Evolutionary conservation across 2,329 filamentous ascomycete species (phyloP).

Genomic region (Scytalidium sp.): DNA sequence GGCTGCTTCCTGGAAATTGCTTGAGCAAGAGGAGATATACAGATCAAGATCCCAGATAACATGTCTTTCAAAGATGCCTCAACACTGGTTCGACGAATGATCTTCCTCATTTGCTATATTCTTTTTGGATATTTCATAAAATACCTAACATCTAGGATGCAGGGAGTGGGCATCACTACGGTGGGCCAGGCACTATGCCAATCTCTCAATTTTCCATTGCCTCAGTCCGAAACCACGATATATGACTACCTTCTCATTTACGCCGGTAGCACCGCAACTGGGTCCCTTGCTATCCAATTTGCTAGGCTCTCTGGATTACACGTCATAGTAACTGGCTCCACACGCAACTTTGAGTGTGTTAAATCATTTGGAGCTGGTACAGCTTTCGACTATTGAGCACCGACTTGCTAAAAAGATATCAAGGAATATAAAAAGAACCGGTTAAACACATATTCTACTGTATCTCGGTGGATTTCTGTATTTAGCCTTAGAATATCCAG

Average conservation of each 20-base stretch:
- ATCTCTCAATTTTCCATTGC: slow-evolving; percentile 14
- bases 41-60: slow-evolving; percentile 41
- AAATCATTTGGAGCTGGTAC: slow-evolving; percentile 44
- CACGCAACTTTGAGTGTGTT: slow-evolving; percentile 45
- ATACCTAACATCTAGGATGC: too few species aligned
- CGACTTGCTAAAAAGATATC: slow-evolving; percentile 42
- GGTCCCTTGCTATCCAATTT: slow-evolving; percentile 40
- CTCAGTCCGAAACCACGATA: slow-evolving; percentile 27
- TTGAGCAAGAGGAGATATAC: slow-evolving; percentile 34
- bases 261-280: slow-evolving; percentile 40
- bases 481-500: too few species aligned
- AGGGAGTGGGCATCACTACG: slow-evolving; percentile 9
- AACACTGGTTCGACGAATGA: slow-evolving; percentile 19
- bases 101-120: too few species aligned
- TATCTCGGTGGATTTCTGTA: too few species aligned
- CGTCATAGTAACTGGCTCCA: slow-evolving; percentile 44
- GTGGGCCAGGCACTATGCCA: slow-evolving; percentile 18
- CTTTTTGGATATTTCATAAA: too few species aligned
- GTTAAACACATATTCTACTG: slow-evolving; percentile 46
- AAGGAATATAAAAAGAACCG: slow-evolving; percentile 38
- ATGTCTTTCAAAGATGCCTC: slow-evolving; percentile 45
- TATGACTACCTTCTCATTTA: slow-evolving; percentile 38
- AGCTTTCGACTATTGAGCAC: slow-evolving; percentile 48
- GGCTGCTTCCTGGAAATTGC: slow-evolving; percentile 4
- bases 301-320: slow-evolving; percentile 36